phyloP scores from a whole-genome alignment of 371 early-diverging fungal genomes.

The Mortierella sp. region DNA sequence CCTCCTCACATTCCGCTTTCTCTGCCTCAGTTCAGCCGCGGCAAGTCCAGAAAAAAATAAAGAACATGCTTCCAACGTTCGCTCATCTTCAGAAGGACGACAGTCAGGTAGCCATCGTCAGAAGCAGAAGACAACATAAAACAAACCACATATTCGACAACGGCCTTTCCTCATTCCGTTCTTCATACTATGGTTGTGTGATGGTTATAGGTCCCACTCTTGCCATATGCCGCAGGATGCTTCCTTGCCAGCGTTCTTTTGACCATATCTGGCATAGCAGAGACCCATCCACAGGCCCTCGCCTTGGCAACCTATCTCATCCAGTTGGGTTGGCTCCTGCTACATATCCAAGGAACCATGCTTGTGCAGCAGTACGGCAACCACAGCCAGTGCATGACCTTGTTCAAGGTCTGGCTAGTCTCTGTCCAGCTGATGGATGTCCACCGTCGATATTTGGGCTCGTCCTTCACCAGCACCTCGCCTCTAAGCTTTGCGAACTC shows the following conservation, averaged over 20 bases:
- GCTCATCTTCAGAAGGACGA: conserved; percentile 53
- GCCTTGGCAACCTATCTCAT: conserved; percentile 36
- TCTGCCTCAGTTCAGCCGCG: not conserved
- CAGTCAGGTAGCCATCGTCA: conserved; percentile 52
- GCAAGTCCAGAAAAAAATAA: not conserved
- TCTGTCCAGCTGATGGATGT: conserved; percentile 41
- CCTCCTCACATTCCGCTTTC: not conserved
- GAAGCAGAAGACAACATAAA: no score
- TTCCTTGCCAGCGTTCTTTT: conserved; percentile 41
- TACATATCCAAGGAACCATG: conserved; percentile 38
- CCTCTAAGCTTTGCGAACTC: no score
- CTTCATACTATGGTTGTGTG: no score
- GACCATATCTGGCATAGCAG: conserved; percentile 48
- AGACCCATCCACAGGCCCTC: conserved; percentile 47
- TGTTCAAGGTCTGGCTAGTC: conserved; percentile 43
- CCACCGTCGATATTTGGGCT: conserved; percentile 28
- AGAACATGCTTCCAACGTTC: conserved; percentile 11
- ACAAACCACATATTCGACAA: no score
- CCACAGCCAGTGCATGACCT: conserved; percentile 14
- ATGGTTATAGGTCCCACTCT: conserved; percentile 47
- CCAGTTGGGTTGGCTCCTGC: conserved; percentile 43
- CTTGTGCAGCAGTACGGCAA: conserved; percentile 30
- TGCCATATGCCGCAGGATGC: conserved; percentile 49
- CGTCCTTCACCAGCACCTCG: conserved; percentile 3
- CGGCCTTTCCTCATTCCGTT: no score